Evolutionary conservation across 495 filamentous ascomycete genomes (phyloP).

Genomic region (Penicillium goetzii): DNA sequence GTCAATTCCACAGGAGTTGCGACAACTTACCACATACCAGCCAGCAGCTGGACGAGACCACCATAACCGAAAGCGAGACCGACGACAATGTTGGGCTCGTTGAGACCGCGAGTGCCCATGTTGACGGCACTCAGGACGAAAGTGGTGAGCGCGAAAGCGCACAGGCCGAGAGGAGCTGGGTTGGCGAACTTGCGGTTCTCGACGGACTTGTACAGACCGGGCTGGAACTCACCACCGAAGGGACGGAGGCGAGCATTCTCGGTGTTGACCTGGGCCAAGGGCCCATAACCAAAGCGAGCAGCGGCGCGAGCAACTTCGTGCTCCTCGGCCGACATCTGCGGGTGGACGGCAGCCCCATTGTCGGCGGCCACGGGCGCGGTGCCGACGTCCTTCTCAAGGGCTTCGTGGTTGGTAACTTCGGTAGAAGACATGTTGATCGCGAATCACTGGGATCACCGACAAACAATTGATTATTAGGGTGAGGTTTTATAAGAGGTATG

Average conservation of each 20-base stretch:
- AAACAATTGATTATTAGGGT: slow-evolving; percentile 3
- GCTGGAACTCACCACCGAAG: slow-evolving; percentile 96
- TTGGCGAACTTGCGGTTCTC: slow-evolving; percentile 83
- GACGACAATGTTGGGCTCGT: slow-evolving; percentile 68
- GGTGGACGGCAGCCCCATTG: slow-evolving; percentile 23
- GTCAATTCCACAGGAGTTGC: neutral
- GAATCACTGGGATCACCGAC: slow-evolving; percentile 4
- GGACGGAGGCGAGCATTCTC: slow-evolving; percentile 67
- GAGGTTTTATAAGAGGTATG: slow-evolving; percentile 2
- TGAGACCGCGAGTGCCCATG: slow-evolving; percentile 64
- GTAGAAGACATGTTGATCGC: slow-evolving; percentile 38
- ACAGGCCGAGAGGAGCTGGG: slow-evolving; percentile 82
- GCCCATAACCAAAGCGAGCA: slow-evolving; percentile 61
- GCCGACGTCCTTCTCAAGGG: slow-evolving; percentile 45
- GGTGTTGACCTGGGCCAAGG: slow-evolving; percentile 71
- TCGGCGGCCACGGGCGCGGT: slow-evolving; percentile 14
- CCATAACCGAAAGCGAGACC: slow-evolving; percentile 77
- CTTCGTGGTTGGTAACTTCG: slow-evolving; percentile 31
- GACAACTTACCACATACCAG: slow-evolving; percentile 92
- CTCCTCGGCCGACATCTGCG: slow-evolving; percentile 52
- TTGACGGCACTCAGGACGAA: slow-evolving; percentile 91
- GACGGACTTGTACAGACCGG: slow-evolving; percentile 81
- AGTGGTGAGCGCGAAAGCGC: slow-evolving; percentile 93
- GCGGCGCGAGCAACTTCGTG: slow-evolving; percentile 50
- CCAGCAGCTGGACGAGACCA: slow-evolving; percentile 87